A percentile compares a stretch with the other conserved stretches of the same genome.
These are phyloP conservation scores for Cucumis melo DNA, from an alignment of 306 rosid genomes.

Conservation along the genomic window DNA sequence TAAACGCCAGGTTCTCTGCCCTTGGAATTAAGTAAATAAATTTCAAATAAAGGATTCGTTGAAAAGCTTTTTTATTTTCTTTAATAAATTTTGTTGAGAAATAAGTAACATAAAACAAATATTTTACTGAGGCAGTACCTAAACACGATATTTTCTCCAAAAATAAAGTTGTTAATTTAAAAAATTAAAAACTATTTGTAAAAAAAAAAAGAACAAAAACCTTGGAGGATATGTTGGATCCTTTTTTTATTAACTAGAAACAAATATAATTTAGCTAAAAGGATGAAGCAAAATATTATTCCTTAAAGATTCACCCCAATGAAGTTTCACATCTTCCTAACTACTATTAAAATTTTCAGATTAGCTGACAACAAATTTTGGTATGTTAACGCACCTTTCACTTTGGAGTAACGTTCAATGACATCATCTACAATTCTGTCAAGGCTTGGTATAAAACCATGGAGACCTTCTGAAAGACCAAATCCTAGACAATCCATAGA, in stretches of 20 bases:
- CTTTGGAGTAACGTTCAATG: constrained; percentile 62
- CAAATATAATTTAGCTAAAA: background rate
- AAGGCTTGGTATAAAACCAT: constrained; percentile 55
- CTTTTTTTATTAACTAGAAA: background rate
- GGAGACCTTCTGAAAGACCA: constrained; percentile 96
- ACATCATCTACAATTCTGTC: constrained; percentile 62
- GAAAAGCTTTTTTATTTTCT: too few species aligned
- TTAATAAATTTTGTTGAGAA: too few species aligned
- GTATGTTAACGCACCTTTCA: constrained; percentile 41
- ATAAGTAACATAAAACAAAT: too few species aligned
- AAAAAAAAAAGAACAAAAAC: too few species aligned
- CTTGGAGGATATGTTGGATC: background rate
- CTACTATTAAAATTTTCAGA: background rate
- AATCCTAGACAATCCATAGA: constrained; percentile 96
- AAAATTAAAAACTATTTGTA: too few species aligned
- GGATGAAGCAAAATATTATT: background rate
- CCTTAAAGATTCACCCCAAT: background rate
- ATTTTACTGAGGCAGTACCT: too few species aligned
- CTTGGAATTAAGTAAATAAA: too few species aligned
- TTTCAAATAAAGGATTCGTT: too few species aligned
- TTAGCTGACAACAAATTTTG: background rate
- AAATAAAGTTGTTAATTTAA: too few species aligned
- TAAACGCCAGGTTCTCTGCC: too few species aligned
- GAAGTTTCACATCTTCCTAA: background rate
- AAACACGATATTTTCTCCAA: too few species aligned